These are phyloP conservation scores for Colletotrichum neosansevieriae DNA, from an alignment of 2,329 filamentous ascomycete genomes.

Conservation along the genomic window DNA sequence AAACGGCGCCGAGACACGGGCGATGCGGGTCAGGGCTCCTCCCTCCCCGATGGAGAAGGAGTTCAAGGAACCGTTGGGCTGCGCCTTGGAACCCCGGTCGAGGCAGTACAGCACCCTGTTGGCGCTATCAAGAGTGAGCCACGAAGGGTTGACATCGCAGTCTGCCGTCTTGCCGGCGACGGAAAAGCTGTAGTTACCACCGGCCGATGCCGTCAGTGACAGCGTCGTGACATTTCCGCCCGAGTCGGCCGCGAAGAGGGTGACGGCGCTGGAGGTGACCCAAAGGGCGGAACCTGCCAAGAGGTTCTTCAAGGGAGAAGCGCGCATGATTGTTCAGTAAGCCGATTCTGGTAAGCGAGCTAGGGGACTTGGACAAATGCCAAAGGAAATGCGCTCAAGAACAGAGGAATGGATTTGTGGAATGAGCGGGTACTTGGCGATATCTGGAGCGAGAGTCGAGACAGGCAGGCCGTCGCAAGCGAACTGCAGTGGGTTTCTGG, in stretches of 20 bases:
- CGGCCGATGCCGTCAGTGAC: constrained; percentile 29
- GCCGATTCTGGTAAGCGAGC: constrained; percentile 1
- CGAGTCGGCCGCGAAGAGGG: constrained; percentile 40
- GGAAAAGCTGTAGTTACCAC: constrained; percentile 35
- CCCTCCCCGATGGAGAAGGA: constrained; percentile 40
- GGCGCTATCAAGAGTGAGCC: constrained; percentile 38
- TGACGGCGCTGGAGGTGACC: constrained; percentile 37
- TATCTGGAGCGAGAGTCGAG: constrained; percentile 10
- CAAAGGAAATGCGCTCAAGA: constrained; percentile 5
- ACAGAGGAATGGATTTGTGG: constrained; percentile 8
- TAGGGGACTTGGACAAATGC: background rate
- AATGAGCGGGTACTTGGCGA: constrained; percentile 18
- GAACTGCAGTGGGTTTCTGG: constrained; percentile 14
- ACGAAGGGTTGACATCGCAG: constrained; percentile 38
- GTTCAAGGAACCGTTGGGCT: constrained; percentile 36
- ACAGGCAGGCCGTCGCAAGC: constrained; percentile 15
- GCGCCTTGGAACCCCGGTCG: constrained; percentile 33
- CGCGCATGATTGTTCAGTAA: constrained; percentile 15
- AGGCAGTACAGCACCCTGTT: constrained; percentile 39
- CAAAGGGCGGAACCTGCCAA: constrained; percentile 27
- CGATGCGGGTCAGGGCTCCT: constrained; percentile 38
- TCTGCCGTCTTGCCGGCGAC: constrained; percentile 39
- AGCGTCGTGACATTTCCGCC: constrained; percentile 42
- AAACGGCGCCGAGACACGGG: constrained; percentile 36
- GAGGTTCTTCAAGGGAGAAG: constrained; percentile 22